Base-by-base conservation (phyloP, 1,284 basidiomycete species). In the Microbotryum saponariae region DNA sequence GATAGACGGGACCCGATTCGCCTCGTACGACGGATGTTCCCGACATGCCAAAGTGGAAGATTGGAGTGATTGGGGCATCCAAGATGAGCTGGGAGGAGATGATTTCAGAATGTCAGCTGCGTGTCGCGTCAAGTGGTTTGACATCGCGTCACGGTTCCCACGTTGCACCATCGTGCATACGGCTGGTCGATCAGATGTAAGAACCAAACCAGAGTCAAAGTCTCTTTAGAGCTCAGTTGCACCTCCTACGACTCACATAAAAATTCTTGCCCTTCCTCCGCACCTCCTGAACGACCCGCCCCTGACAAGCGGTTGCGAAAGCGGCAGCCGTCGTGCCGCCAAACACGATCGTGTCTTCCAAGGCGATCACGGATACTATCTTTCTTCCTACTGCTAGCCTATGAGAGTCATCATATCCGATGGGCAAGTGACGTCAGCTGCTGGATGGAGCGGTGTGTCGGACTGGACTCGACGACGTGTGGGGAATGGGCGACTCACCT, bases 281-380 rank as follows among this genome's bases (percentile, higher is more conserved):
- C 6, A 84, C 86, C 56, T 79, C 78, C 9, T 75, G 76, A 27
- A 91, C 80, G 2, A 75, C 82, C 53, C 88, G 77, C 10, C 83
- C 85, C 18, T 76, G 75, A 2, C 89, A 69, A 69, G 85, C 83
- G 18, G 77, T 76, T 0, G 80, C 89, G 77, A 90, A 90, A 52
- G 83, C 80, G 1, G 74, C 71, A 69, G 86, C 80, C 4, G 82
- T 79, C 4, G 77, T 77, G 2, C 82, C 85, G 4, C 81, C 78
- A 69, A 82, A 91, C 3, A 90, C 87, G 59, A 90, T 83, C 1
- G 76, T 76, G 73, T 91, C 89, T 69, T 86, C 82, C 2, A 71
- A 76, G 0, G 85, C 81, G 47, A 85, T 81, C 0, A 89, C 84
- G 16, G 76, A 74, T 46, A 76, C 74, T 54, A 91, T 85, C 33